These are phyloP conservation scores for Trichoderma guizhouense DNA, from an alignment of 2,329 filamentous ascomycete species.

Conservation along the genomic window DNA sequence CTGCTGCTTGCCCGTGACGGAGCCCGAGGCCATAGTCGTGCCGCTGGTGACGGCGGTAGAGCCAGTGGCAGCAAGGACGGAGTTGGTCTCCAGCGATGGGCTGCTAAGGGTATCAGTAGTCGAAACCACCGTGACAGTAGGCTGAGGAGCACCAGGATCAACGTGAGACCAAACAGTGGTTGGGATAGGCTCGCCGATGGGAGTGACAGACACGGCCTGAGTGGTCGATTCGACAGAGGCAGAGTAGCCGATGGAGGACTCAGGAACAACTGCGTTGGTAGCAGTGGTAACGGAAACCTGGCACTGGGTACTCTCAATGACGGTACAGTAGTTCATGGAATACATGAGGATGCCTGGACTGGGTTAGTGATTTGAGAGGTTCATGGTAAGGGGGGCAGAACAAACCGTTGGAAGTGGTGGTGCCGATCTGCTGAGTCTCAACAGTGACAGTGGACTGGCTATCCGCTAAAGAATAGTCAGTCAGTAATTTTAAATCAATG, in stretches of 20 bases:
- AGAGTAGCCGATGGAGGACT: conserved; percentile 12
- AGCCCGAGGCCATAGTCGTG: conserved; percentile 20
- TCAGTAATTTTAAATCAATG: not conserved
- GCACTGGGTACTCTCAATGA: conserved; percentile 36
- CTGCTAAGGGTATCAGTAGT: conserved; percentile 22
- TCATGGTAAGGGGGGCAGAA: not conserved
- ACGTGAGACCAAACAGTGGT: not conserved
- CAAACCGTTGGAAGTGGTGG: conserved; percentile 33
- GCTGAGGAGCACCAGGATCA: not conserved
- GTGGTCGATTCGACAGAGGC: not conserved
- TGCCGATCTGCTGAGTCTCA: conserved; percentile 32
- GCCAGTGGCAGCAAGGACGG: conserved; percentile 22
- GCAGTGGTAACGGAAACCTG: conserved; percentile 29
- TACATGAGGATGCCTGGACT: conserved; percentile 32
- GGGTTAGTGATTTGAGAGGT: not conserved
- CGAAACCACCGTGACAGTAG: conserved; percentile 18
- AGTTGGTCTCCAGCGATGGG: conserved; percentile 23
- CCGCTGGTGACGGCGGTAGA: conserved; percentile 18
- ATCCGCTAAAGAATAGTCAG: conserved; percentile 26
- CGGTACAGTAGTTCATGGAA: conserved; percentile 37
- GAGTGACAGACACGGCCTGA: not conserved
- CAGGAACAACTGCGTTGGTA: conserved; percentile 18
- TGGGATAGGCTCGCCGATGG: not conserved
- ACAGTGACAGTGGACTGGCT: conserved; percentile 28
- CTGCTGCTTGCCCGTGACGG: conserved; percentile 9